phyloP scores from a whole-genome alignment of 2,329 filamentous ascomycete genomes.

The Sphaceloma murrayae region DNA sequence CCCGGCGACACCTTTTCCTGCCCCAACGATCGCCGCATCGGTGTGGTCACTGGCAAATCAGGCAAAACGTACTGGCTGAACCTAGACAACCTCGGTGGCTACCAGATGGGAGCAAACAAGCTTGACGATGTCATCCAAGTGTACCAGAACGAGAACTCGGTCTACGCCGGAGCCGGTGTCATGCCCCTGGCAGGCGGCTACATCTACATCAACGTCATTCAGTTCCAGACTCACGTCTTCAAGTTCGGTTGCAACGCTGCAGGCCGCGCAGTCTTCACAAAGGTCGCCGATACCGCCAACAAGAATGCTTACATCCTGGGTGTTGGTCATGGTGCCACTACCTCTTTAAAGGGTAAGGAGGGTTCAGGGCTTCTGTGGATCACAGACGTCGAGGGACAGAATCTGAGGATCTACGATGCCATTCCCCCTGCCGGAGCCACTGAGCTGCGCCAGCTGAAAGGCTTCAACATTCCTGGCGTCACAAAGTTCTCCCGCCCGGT shows the following conservation, averaged over 20 bases:
- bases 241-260: constrained; percentile 44
- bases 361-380: constrained; percentile 51
- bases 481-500: constrained; percentile 50
- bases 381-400: constrained; percentile 45
- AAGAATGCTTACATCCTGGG: constrained; percentile 46
- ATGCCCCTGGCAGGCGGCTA: constrained; percentile 41
- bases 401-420: constrained; percentile 45
- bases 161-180: constrained; percentile 41
- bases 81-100: constrained; percentile 42
- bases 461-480: constrained; percentile 43
- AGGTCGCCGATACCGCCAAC: constrained; percentile 42
- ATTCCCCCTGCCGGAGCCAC: constrained; percentile 32
- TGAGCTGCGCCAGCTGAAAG: constrained; percentile 41
- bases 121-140: constrained; percentile 38
- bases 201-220: constrained; percentile 45
- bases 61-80: constrained; percentile 45
- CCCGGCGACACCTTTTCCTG: constrained; percentile 37
- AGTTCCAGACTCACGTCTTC: constrained; percentile 48
- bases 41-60: constrained; percentile 42
- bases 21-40: constrained; percentile 38
- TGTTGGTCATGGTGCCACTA: constrained; percentile 48
- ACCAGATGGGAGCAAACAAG: constrained; percentile 37
- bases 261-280: constrained; percentile 45
- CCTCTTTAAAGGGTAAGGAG: constrained; percentile 43
- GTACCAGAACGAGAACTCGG: constrained; percentile 41